Evolutionary conservation across 1,139 yeast genomes (phyloP).

Genomic region (Saccharomyces hybrid): DNA sequence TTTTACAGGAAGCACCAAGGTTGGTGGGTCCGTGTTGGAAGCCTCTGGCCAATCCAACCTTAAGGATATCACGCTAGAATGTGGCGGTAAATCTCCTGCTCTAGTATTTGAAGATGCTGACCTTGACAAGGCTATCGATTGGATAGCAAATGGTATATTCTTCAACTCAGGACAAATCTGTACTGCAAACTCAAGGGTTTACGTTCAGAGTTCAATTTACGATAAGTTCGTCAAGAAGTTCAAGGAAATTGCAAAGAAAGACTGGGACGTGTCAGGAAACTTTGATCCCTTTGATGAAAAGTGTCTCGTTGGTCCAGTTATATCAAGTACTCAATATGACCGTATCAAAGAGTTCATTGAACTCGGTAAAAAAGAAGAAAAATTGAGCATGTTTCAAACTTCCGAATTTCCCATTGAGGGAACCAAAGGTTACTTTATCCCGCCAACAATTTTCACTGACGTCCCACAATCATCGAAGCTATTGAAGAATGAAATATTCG

Average conservation of each 20-base stretch:
- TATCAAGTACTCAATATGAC: constrained; percentile 55
- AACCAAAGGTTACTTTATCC: constrained; percentile 48
- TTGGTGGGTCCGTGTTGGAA: constrained; percentile 51
- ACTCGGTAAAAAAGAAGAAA: constrained; percentile 57
- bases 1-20: constrained; percentile 53
- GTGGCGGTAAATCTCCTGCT: constrained; percentile 87
- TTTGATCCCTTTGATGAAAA: constrained; percentile 42
- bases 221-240: constrained; percentile 50
- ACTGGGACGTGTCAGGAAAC: constrained; percentile 46
- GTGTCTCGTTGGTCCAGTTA: constrained; percentile 72
- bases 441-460: constrained; percentile 63
- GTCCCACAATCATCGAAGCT: constrained; percentile 52
- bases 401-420: constrained; percentile 26
- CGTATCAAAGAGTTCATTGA: constrained; percentile 51
- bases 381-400: background rate
- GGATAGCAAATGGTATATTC: constrained; percentile 81
- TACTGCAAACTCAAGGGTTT: constrained; percentile 80
- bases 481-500: constrained; percentile 72
- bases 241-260: constrained; percentile 39
- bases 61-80: constrained; percentile 79
- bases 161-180: constrained; percentile 86
- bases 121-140: constrained; percentile 70
- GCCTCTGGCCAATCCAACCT: constrained; percentile 50
- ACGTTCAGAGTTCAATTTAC: constrained; percentile 61
- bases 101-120: constrained; percentile 69